Evolutionary conservation across 257 asterid genomes (phyloP).

Genomic region (Plantago elongata): DNA sequence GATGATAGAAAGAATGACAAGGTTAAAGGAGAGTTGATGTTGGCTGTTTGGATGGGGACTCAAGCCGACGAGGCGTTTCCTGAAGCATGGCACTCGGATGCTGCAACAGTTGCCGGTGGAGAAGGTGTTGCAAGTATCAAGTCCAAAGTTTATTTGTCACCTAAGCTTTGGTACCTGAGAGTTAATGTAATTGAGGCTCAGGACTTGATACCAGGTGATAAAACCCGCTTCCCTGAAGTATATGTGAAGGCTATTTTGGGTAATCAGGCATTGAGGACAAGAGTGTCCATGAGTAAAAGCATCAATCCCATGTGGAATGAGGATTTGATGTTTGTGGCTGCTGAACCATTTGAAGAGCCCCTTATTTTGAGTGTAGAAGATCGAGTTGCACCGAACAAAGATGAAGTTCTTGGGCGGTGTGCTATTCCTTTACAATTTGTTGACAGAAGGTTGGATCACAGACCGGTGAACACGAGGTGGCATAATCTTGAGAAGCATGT

Average conservation of each 20-base stretch:
- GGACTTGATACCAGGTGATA: slow-evolving; percentile 1
- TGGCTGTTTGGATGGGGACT: slow-evolving; percentile 95
- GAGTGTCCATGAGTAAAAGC: not conserved
- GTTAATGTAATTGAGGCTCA: slow-evolving; percentile 8
- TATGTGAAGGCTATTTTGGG: slow-evolving; percentile 27
- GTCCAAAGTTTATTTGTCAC: slow-evolving; percentile 3
- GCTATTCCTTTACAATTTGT: slow-evolving; percentile 46
- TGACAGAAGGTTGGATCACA: slow-evolving; percentile 60
- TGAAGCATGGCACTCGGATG: slow-evolving; percentile 76
- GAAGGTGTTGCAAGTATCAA: slow-evolving; percentile 6
- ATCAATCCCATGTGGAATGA: slow-evolving; percentile 31
- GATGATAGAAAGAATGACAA: slow-evolving; percentile 55
- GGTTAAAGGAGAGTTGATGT: slow-evolving; percentile 70
- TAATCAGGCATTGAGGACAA: slow-evolving; percentile 22
- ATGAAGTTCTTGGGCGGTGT: slow-evolving; percentile 58
- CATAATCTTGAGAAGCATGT: slow-evolving; percentile 62
- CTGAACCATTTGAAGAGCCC: slow-evolving; percentile 34
- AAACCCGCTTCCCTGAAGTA: slow-evolving; percentile 2
- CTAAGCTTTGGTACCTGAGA: slow-evolving; percentile 24
- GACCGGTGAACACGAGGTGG: slow-evolving; percentile 42
- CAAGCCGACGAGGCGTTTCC: slow-evolving; percentile 92
- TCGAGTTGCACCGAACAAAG: slow-evolving; percentile 11
- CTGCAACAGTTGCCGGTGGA: slow-evolving; percentile 9
- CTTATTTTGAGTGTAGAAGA: slow-evolving; percentile 24
- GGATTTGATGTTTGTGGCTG: slow-evolving; percentile 31